phyloP scores from a whole-genome alignment of 768 basidiomycete species.

The Agaricus subrufescens region DNA sequence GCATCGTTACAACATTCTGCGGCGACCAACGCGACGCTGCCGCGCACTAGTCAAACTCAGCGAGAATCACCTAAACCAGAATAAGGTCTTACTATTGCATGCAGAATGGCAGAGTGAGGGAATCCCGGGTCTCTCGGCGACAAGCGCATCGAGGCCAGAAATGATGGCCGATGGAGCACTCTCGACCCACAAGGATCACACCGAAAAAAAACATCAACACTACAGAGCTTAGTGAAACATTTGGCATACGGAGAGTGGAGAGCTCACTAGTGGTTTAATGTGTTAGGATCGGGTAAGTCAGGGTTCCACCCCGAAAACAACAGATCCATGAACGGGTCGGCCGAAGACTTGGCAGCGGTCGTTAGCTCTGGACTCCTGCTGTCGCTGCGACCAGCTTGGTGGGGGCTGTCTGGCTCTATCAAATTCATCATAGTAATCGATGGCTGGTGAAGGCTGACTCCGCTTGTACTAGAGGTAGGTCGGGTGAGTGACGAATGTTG shows the following conservation, averaged over 20 bases:
- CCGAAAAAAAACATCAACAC: constrained; percentile 84
- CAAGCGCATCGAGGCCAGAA: constrained; percentile 74
- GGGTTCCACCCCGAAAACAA: constrained; percentile 81
- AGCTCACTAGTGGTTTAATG: constrained; percentile 74
- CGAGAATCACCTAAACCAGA: constrained; percentile 2
- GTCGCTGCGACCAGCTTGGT: constrained; percentile 34
- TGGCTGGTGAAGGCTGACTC: constrained; percentile 40
- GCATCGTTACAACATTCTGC: constrained; percentile 56
- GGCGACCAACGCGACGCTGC: constrained; percentile 82
- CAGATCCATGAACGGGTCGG: constrained; percentile 60
- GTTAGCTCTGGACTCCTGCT: constrained; percentile 50
- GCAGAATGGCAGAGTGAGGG: constrained; percentile 85
- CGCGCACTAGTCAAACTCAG: constrained; percentile 53
- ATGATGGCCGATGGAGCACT: constrained; percentile 76
- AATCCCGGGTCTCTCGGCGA: constrained; percentile 80
- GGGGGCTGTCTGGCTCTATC: constrained; percentile 31
- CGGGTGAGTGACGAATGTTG: constrained; percentile 16
- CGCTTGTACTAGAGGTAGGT: constrained; percentile 23
- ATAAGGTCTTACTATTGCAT: constrained; percentile 69
- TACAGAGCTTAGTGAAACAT: constrained; percentile 23
- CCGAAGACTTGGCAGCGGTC: constrained; percentile 31
- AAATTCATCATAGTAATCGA: constrained; percentile 40
- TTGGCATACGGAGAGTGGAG: constrained; percentile 3
- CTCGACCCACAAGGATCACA: constrained; percentile 85
- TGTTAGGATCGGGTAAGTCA: constrained; percentile 72